Conservation (phyloP, 345 rosid species). For the Populus ilicifolia region DNA sequence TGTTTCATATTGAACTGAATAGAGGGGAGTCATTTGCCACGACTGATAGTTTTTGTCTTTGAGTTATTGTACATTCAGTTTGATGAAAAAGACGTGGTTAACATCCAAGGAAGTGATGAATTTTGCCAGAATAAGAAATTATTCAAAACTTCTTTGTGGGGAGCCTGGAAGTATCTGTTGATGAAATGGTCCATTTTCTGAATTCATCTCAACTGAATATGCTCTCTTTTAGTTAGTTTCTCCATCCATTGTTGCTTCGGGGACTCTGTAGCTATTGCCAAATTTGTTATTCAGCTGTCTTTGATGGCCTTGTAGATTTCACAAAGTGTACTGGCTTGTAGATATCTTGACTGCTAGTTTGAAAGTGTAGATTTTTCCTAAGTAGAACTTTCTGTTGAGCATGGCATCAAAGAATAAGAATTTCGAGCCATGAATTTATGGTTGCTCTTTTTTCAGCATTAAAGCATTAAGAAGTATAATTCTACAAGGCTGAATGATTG, state of each 20-base stretch:
- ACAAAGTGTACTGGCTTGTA: background rate
- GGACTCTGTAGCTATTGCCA: background rate
- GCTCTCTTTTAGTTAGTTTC: background rate
- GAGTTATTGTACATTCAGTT: background rate
- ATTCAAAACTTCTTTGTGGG: background rate
- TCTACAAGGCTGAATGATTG: conserved; percentile 1
- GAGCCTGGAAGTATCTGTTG: background rate
- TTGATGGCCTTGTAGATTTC: background rate
- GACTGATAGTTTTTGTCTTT: background rate
- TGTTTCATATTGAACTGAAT: conserved; percentile 1
- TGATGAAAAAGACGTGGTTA: background rate
- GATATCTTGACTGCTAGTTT: background rate
- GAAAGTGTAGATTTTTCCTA: background rate
- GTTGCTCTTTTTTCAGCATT: background rate
- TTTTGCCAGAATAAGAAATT: background rate
- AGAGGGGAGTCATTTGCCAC: background rate
- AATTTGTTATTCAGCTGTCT: background rate
- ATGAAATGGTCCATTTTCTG: background rate
- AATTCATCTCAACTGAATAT: background rate
- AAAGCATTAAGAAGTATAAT: background rate
- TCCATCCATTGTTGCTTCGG: background rate
- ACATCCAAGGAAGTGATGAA: background rate
- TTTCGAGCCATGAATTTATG: background rate
- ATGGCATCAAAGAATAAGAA: background rate
- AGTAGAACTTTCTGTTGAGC: background rate